These are phyloP conservation scores for Plicaturopsis crispa DNA, from an alignment of 768 basidiomycete species.

Conservation along the genomic window DNA sequence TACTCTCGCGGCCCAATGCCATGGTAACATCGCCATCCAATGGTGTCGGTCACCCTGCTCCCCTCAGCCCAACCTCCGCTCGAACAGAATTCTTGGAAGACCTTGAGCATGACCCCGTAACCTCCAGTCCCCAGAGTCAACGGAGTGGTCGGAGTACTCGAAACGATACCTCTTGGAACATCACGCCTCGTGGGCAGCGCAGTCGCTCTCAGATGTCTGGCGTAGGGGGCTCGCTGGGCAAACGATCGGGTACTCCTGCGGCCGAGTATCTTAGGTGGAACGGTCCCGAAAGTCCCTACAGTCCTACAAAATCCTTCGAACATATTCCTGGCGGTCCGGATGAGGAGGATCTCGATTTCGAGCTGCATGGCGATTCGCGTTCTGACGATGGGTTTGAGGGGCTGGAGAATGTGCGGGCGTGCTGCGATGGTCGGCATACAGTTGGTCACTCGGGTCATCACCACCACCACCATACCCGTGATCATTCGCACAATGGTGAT, in stretches of 20 bases:
- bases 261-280: slow-evolving; percentile 84
- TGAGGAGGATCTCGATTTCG: slow-evolving; percentile 71
- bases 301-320: slow-evolving; percentile 54
- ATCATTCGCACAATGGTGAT: slow-evolving; percentile 31
- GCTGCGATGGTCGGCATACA: slow-evolving; percentile 83
- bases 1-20: slow-evolving; percentile 65
- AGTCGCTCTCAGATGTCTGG: slow-evolving; percentile 73
- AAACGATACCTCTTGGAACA: slow-evolving; percentile 60
- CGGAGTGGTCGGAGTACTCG: slow-evolving; percentile 57
- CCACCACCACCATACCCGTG: slow-evolving; percentile 55
- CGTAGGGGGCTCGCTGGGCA: slow-evolving; percentile 64
- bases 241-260: slow-evolving; percentile 87
- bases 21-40: slow-evolving; percentile 13
- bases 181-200: slow-evolving; percentile 69
- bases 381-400: slow-evolving; percentile 86
- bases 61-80: slow-evolving; percentile 22
- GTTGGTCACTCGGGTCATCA: slow-evolving; percentile 57
- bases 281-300: slow-evolving; percentile 68
- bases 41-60: slow-evolving; percentile 6
- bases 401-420: slow-evolving; percentile 90
- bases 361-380: slow-evolving; percentile 66
- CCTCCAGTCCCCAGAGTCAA: slow-evolving; percentile 68
- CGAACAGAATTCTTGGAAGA: slow-evolving; percentile 22
- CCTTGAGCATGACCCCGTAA: slow-evolving; percentile 37
- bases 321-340: slow-evolving; percentile 29